Conservation (phyloP, 768 basidiomycete genomes). For the Boletus tylopilopsis region DNA sequence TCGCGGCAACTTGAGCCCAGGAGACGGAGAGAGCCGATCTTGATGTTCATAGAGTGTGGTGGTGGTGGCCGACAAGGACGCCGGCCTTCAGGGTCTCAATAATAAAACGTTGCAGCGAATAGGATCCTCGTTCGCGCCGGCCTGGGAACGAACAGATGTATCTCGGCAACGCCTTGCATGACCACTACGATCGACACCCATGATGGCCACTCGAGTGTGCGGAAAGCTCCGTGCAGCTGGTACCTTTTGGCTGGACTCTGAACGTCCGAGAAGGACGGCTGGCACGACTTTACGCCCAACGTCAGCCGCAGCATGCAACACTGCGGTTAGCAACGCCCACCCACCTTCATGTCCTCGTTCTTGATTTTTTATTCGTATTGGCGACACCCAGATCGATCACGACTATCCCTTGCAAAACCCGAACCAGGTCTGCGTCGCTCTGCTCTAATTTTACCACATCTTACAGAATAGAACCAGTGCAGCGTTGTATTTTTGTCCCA, state of each 20-base stretch:
- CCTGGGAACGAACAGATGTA: background rate
- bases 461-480: conserved; percentile 4
- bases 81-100: background rate
- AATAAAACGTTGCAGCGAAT: background rate
- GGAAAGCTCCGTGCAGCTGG: conserved; percentile 5
- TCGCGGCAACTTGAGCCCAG: conserved; percentile 2
- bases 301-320: conserved; percentile 1
- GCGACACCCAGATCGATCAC: conserved; percentile 13
- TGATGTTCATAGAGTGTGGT: background rate
- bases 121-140: background rate
- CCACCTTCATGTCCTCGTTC: conserved; percentile 3
- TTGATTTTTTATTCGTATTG: background rate
- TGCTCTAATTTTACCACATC: conserved; percentile 4
- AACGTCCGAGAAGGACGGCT: conserved; percentile 14
- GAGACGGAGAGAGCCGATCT: conserved; percentile 1
- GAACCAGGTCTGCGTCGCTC: background rate
- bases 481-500: conserved; percentile 3
- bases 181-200: conserved; percentile 14
- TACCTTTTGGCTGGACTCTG: conserved; percentile 3
- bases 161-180: conserved; percentile 1
- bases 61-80: background rate
- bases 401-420: background rate
- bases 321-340: conserved; percentile 4
- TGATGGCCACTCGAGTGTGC: too few relatives aligned
- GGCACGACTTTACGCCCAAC: conserved; percentile 7